Evolutionary conservation across 148 eudicot species (phyloP).

Genomic region (Persicaria maculosa): DNA sequence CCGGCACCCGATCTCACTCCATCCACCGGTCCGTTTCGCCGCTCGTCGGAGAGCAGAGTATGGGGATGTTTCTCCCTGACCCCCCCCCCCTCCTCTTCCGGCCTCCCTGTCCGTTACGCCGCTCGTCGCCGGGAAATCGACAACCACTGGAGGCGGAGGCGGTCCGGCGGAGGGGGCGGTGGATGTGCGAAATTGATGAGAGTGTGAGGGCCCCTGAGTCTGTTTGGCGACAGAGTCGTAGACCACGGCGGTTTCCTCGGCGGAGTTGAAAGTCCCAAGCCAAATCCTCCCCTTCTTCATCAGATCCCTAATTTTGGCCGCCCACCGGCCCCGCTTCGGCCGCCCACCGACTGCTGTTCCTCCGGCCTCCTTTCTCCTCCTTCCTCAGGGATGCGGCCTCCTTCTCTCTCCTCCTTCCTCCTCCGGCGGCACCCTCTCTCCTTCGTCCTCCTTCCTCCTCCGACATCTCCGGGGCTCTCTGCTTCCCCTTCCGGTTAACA

Average conservation of each 20-base stretch:
- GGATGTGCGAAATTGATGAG: constrained; percentile 34
- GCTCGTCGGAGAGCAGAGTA: constrained; percentile 37
- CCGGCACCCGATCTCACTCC: constrained; percentile 4
- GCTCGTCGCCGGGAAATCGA: neutral
- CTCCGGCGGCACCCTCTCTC: no score
- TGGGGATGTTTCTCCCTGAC: neutral
- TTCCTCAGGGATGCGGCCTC: no score
- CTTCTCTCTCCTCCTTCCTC: no score
- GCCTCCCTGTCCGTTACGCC: no score
- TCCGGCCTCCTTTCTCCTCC: no score
- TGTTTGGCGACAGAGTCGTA: constrained; percentile 52
- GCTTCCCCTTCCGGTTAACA: no score
- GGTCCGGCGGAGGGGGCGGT: neutral
- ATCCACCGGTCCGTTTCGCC: neutral
- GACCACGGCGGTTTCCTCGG: constrained; percentile 52
- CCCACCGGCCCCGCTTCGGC: constrained; percentile 57
- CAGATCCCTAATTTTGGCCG: constrained; percentile 58
- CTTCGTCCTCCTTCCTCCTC: no score
- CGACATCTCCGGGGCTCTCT: no score
- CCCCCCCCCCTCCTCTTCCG: neutral
- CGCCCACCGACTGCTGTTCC: no score
- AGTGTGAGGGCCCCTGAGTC: constrained; percentile 50
- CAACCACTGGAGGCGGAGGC: neutral
- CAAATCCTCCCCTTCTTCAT: constrained; percentile 37
- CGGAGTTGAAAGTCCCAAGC: constrained; percentile 48